These are phyloP conservation scores for Ascochyta pisi DNA, from an alignment of 2,329 filamentous ascomycete genomes.

Conservation along the genomic window DNA sequence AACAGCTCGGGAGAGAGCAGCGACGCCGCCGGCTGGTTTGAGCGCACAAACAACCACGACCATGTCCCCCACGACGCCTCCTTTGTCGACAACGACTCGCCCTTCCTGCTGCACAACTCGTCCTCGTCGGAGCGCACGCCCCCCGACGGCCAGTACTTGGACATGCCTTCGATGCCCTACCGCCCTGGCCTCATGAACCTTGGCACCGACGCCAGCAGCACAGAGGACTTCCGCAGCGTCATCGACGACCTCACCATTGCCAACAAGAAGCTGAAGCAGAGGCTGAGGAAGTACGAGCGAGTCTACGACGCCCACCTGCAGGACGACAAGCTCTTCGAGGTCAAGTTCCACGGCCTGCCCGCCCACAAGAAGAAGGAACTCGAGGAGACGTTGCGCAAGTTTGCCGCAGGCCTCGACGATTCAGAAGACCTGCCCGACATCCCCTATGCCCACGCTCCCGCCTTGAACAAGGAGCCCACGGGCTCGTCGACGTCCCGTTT, in stretches of 20 bases:
- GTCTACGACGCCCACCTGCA: constrained; percentile 70
- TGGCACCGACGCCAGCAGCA: constrained; percentile 62
- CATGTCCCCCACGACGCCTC: constrained; percentile 48
- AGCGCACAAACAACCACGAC: constrained; percentile 60
- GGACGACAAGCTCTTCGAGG: constrained; percentile 81
- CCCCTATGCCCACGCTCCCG: constrained; percentile 50
- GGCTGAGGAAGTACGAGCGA: constrained; percentile 74
- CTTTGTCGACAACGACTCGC: constrained; percentile 54
- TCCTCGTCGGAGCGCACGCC: constrained; percentile 53
- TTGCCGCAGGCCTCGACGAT: constrained; percentile 68
- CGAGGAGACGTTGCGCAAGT: constrained; percentile 74
- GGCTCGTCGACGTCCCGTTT: constrained; percentile 63
- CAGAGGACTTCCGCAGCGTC: constrained; percentile 79
- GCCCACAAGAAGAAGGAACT: constrained; percentile 77
- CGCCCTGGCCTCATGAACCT: constrained; percentile 50
- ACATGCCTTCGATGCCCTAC: constrained; percentile 32
- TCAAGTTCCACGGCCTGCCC: constrained; percentile 77
- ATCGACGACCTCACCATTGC: constrained; percentile 88
- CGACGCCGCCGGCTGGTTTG: constrained; percentile 61
- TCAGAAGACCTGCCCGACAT: constrained; percentile 28
- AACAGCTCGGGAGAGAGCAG: constrained; percentile 59
- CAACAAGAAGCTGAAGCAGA: constrained; percentile 78
- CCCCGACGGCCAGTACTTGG: constrained; percentile 40
- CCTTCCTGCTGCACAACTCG: constrained; percentile 55
- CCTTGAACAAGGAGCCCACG: constrained; percentile 62